A percentile compares a stretch with the other conserved stretches of the same genome.
Conservation (phyloP, 495 filamentous ascomycete genomes). For the Pyronema domesticum region DNA sequence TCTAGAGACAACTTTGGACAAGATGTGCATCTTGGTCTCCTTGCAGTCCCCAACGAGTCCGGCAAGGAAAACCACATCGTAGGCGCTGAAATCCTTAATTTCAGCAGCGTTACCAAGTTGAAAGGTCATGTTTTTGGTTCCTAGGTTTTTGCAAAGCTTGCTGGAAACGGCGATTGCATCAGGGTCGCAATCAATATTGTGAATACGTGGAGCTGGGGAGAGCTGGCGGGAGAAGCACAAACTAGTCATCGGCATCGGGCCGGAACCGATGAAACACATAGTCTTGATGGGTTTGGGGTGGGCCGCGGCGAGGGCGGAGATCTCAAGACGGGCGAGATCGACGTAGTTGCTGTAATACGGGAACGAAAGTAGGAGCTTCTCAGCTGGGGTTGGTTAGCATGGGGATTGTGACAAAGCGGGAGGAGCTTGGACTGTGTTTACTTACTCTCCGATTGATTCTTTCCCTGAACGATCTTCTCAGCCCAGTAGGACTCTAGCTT, state of each 20-base stretch:
- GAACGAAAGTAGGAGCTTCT: slow-evolving; percentile 22
- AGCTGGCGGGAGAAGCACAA: slow-evolving; percentile 23
- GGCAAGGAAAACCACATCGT: slow-evolving; percentile 32
- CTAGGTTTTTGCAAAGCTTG: slow-evolving; percentile 20
- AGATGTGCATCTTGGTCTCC: slow-evolving; percentile 24
- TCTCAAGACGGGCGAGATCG: slow-evolving; percentile 29
- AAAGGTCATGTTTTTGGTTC: slow-evolving; percentile 22
- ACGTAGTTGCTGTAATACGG: slow-evolving; percentile 32
- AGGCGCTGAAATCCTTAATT: slow-evolving; percentile 14
- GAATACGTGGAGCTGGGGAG: slow-evolving; percentile 5
- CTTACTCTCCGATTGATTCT: not conserved
- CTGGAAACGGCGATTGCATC: slow-evolving; percentile 23
- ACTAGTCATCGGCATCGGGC: slow-evolving; percentile 29
- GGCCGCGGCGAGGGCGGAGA: slow-evolving; percentile 23
- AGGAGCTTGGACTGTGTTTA: not conserved
- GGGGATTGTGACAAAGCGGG: not conserved
- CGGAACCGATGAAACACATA: slow-evolving; percentile 30
- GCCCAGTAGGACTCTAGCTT: slow-evolving; percentile 28
- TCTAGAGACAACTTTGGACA: slow-evolving; percentile 21
- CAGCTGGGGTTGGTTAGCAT: slow-evolving; percentile 4
- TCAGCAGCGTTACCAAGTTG: slow-evolving; percentile 19
- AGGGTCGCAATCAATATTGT: slow-evolving; percentile 27
- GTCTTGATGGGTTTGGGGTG: not conserved
- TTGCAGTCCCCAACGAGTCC: slow-evolving; percentile 29
- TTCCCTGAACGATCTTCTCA: slow-evolving; percentile 12